Conservation (phyloP, 352 stramenopile genomes). For the Aphanomyces stellatus region DNA sequence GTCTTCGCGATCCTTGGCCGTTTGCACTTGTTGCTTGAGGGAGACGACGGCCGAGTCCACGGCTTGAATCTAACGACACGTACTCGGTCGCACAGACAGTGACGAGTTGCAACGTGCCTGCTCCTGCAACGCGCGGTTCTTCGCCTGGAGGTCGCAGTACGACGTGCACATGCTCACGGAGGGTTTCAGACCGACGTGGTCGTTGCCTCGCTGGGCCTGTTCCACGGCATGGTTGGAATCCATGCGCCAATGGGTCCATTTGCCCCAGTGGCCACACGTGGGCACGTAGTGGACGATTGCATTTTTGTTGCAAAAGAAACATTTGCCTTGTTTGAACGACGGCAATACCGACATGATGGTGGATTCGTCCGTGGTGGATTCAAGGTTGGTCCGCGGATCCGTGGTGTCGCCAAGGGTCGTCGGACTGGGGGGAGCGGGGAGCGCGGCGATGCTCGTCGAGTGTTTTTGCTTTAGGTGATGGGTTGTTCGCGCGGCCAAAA, state of each 20-base stretch:
- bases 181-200: conserved; percentile 24
- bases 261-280: conserved; percentile 69
- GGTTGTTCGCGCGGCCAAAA: conserved; percentile 43
- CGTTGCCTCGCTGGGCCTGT: not conserved
- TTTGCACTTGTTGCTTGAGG: conserved; percentile 26
- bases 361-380: not conserved
- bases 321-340: conserved; percentile 72
- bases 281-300: conserved; percentile 72
- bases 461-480: too few relatives aligned
- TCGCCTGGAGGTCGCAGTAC: conserved; percentile 73
- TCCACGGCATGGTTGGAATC: conserved; percentile 22
- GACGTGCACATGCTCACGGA: conserved; percentile 71
- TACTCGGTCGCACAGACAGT: conserved; percentile 16
- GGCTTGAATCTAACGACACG: not conserved
- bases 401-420: too few relatives aligned
- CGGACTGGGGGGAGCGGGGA: too few relatives aligned
- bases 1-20: conserved; percentile 22
- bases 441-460: too few relatives aligned
- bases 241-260: conserved; percentile 82
- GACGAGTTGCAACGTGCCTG: conserved; percentile 29
- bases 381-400: too few relatives aligned
- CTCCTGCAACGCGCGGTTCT: conserved; percentile 46
- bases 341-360: conserved; percentile 69
- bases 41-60: not conserved
- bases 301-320: conserved; percentile 82